These are phyloP conservation scores for Solanum ossicruentum DNA, from an alignment of 257 asterid genomes.

Conservation along the genomic window DNA sequence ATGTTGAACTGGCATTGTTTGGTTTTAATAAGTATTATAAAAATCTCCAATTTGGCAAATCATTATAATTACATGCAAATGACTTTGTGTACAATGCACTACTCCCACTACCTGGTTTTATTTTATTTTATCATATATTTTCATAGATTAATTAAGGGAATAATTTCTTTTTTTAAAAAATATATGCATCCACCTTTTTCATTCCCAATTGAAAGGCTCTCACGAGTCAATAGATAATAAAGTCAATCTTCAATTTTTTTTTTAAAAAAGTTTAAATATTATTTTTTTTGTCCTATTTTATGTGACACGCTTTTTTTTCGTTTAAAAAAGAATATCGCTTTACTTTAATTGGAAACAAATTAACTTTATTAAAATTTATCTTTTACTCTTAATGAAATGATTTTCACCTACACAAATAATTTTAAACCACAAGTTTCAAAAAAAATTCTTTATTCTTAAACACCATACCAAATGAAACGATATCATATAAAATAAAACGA, in stretches of 20 bases:
- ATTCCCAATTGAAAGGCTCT: not conserved
- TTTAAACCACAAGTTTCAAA: too few species aligned
- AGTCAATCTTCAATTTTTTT: not conserved
- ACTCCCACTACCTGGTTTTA: not conserved
- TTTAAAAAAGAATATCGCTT: too few species aligned
- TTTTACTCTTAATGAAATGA: too few species aligned
- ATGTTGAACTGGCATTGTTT: not conserved
- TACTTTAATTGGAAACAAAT: too few species aligned
- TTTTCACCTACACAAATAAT: too few species aligned
- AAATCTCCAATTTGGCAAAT: not conserved
- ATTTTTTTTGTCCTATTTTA: too few species aligned
- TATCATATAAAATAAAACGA: too few species aligned
- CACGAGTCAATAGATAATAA: not conserved
- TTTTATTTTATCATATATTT: not conserved
- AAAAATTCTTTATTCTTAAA: too few species aligned
- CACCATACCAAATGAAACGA: accelerated
- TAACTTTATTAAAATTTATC: too few species aligned
- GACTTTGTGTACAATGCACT: not conserved
- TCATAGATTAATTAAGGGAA: not conserved
- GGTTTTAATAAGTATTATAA: not conserved
- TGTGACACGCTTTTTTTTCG: too few species aligned
- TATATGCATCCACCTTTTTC: not conserved
- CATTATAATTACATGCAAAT: not conserved
- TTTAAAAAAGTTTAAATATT: not conserved
- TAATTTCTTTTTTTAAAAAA: not conserved